phyloP scores from a whole-genome alignment of 2,329 filamentous ascomycete species.

The Pezicula radicicola region DNA sequence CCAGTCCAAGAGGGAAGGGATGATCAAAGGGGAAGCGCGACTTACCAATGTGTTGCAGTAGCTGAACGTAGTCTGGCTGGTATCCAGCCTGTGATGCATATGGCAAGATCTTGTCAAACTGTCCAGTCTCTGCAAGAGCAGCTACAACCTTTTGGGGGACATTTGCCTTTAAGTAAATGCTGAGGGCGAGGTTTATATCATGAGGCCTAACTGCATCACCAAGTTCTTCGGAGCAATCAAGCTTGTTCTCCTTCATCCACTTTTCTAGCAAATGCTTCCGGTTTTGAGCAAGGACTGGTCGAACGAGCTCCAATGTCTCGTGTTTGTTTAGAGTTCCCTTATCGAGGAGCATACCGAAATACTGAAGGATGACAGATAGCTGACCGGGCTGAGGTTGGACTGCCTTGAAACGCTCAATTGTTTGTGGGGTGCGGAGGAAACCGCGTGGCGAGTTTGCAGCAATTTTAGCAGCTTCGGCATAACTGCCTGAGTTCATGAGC shows the following conservation, averaged over 20 bases:
- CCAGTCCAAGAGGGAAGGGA: too few species aligned
- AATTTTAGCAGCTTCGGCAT: conserved; percentile 86
- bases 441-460: conserved; percentile 95
- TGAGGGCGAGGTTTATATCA: conserved; percentile 82
- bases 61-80: conserved; percentile 89
- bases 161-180: conserved; percentile 88
- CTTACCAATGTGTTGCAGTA: conserved; percentile 78
- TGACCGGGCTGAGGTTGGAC: conserved; percentile 77
- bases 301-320: conserved; percentile 89
- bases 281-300: conserved; percentile 89
- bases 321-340: conserved; percentile 91
- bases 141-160: conserved; percentile 92
- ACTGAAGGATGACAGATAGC: conserved; percentile 92
- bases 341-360: conserved; percentile 95
- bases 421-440: conserved; percentile 90
- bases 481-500: conserved; percentile 76
- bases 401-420: conserved; percentile 93
- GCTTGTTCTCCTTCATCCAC: conserved; percentile 95
- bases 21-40: too few species aligned
- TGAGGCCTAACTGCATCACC: conserved; percentile 91
- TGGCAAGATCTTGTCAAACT: conserved; percentile 94
- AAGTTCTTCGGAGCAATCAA: conserved; percentile 93
- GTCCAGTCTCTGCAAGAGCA: conserved; percentile 89
- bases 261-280: conserved; percentile 96
- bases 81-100: conserved; percentile 85